Evolutionary conservation across 1,284 basidiomycete genomes (phyloP).

Genomic region (Nidula niveotomentosa): DNA sequence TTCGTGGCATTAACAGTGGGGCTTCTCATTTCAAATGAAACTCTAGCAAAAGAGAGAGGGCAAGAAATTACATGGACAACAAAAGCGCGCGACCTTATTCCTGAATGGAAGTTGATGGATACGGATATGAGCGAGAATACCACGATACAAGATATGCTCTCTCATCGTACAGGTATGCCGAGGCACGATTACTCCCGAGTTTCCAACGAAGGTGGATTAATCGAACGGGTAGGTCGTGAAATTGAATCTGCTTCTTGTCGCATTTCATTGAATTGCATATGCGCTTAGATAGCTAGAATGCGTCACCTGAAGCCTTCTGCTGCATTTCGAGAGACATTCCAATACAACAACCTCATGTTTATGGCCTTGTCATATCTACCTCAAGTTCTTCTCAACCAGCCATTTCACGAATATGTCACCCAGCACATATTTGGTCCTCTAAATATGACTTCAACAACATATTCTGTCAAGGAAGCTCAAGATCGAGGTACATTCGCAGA

Average conservation of each 20-base stretch:
- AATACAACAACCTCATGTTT: constrained; percentile 47
- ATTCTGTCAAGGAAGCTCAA: constrained; percentile 35
- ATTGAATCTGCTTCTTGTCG: background rate
- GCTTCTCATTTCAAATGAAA: constrained; percentile 34
- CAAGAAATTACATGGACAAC: constrained; percentile 30
- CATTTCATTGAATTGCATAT: background rate
- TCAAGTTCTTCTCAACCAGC: constrained; percentile 28
- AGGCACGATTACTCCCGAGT: constrained; percentile 35
- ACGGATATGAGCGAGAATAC: constrained; percentile 24
- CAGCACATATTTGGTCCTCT: constrained; percentile 40
- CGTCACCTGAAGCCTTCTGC: constrained; percentile 36
- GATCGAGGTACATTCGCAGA: constrained; percentile 31
- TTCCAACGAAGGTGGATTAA: constrained; percentile 21
- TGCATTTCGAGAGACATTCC: constrained; percentile 37
- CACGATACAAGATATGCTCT: constrained; percentile 36
- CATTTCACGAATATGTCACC: constrained; percentile 37
- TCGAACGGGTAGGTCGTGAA: constrained; percentile 25
- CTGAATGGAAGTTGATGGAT: constrained; percentile 34
- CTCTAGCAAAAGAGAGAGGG: constrained; percentile 24
- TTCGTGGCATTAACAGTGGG: constrained; percentile 36
- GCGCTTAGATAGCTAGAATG: constrained; percentile 29
- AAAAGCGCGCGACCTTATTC: constrained; percentile 27
- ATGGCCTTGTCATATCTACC: constrained; percentile 36
- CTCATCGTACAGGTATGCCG: constrained; percentile 40
- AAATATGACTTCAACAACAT: constrained; percentile 43